Base-by-base conservation (phyloP, 2,329 filamentous ascomycete genomes). In the Pestalotiopsis sp. region DNA sequence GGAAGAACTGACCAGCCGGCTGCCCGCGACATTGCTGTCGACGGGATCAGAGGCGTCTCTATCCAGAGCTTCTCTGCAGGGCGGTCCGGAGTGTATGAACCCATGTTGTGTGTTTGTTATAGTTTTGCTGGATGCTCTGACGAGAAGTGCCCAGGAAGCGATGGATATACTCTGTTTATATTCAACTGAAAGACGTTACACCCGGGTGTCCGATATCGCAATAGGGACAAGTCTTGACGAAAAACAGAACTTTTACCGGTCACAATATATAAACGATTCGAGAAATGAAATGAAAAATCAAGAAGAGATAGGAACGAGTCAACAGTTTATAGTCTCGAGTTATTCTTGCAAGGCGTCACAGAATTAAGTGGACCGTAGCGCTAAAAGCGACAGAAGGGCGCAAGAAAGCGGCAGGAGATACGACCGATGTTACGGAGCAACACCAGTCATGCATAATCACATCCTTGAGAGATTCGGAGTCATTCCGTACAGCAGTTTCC, bases 1-100 rank as follows among this genome's bases (percentile, higher is more conserved):
- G n/a, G n/a, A n/a, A n/a, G n/a, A 12, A 78, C 86, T 77, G 81
- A 93, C 91, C 92, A 95, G 79, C 92, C 92, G 72, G 91, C 91
- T 71, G 86, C 85, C 71, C 89, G 86, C 58, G 92, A 94, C 49
- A 95, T 85, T 14, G 88, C 83, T 65, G 86, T 83, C 3, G 90
- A 93, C 75, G 90, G 87, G 69, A 93, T 85, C 70, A 93, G 85
- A 31, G 93, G 92, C 20, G 93, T 95, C 77, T 91, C 83, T 70
- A 89, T 87, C 91, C 91, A 94, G 68, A 92, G 90, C 65, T 82
- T 78, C 70, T 79, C 82, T 20, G 78, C 75, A 27, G 82, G 80
- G 27, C 78, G 75, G 13, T 82, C 80, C 31, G 77, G 71, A 11
- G 73, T 73, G 58, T 81, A 76, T 25, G 83, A 84, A 61, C 81